These are phyloP conservation scores for Leccinum rimulosum DNA, from an alignment of 768 basidiomycete genomes.

Conservation along the genomic window DNA sequence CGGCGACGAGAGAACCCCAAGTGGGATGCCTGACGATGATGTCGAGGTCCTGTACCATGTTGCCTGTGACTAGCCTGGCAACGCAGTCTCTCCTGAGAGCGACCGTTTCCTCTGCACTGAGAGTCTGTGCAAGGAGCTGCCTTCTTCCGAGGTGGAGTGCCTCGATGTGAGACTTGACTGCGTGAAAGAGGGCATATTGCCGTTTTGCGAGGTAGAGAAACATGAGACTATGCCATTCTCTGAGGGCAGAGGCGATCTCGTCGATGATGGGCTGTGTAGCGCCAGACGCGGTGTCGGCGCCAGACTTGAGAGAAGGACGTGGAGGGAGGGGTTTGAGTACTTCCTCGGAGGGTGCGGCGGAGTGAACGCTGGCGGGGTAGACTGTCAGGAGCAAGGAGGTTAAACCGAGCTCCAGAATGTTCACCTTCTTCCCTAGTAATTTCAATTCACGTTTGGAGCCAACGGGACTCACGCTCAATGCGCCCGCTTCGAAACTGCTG, in stretches of 20 bases:
- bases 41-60: conserved; percentile 89
- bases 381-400: conserved; percentile 39
- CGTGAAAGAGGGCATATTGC: conserved; percentile 86
- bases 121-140: conserved; percentile 83
- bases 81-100: conserved; percentile 86
- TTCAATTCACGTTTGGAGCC: too few species aligned
- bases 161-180: conserved; percentile 87
- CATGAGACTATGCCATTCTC: conserved; percentile 94
- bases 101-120: conserved; percentile 83
- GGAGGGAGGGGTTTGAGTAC: conserved; percentile 76
- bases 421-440: too few species aligned
- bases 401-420: too few species aligned
- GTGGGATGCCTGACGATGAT: conserved; percentile 95
- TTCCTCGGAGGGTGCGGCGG: conserved; percentile 65
- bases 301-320: conserved; percentile 90
- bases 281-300: conserved; percentile 89
- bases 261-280: conserved; percentile 87
- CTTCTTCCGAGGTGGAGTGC: conserved; percentile 88
- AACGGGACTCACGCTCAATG: too few species aligned
- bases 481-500: too few species aligned
- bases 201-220: conserved; percentile 87
- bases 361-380: conserved; percentile 73
- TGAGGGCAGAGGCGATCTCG: conserved; percentile 93
- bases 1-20: conserved; percentile 85
- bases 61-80: conserved; percentile 80